These are phyloP conservation scores for Tetracladium setigerum DNA, from an alignment of 495 filamentous ascomycete species.

Conservation along the genomic window DNA sequence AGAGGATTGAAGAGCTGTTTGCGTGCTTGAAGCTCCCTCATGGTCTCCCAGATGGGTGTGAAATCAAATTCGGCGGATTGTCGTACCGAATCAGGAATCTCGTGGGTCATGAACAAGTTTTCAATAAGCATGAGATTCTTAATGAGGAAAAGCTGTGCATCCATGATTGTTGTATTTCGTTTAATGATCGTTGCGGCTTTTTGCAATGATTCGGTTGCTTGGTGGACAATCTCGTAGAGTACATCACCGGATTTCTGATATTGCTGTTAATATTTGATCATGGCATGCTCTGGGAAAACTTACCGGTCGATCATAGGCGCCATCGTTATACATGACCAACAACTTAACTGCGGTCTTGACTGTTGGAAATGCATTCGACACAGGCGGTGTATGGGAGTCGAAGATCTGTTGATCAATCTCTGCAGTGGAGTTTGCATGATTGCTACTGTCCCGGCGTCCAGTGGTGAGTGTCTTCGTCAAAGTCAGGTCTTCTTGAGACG, in stretches of 20 bases:
- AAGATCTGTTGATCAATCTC: slow-evolving; percentile 39
- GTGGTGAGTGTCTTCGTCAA: slow-evolving; percentile 35
- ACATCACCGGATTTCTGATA: slow-evolving; percentile 42
- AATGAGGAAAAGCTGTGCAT: slow-evolving; percentile 72
- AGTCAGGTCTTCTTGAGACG: slow-evolving; percentile 57
- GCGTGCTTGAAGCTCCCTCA: slow-evolving; percentile 62
- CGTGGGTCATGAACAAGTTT: slow-evolving; percentile 84
- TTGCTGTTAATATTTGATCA: slow-evolving; percentile 1
- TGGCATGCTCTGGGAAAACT: slow-evolving; percentile 3
- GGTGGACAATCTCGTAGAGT: slow-evolving; percentile 24
- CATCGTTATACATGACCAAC: slow-evolving; percentile 24
- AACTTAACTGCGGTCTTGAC: slow-evolving; percentile 21
- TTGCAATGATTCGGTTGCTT: slow-evolving; percentile 41
- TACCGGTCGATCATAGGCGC: slow-evolving; percentile 37
- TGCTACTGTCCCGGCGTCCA: slow-evolving; percentile 32
- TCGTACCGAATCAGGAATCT: slow-evolving; percentile 74
- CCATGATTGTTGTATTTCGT: slow-evolving; percentile 46
- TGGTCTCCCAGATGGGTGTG: slow-evolving; percentile 67
- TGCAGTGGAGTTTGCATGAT: slow-evolving; percentile 32
- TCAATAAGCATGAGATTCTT: slow-evolving; percentile 87
- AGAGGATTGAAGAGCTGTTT: slow-evolving; percentile 65
- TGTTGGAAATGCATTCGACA: slow-evolving; percentile 19
- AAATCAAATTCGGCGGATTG: slow-evolving; percentile 65
- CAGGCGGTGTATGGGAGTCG: slow-evolving; percentile 18
- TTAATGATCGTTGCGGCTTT: slow-evolving; percentile 38